A percentile compares a stretch with the other conserved stretches of the same genome.
phyloP scores from a whole-genome alignment of 148 eudicot genomes.

The Mesembryanthemum crystallinum region DNA sequence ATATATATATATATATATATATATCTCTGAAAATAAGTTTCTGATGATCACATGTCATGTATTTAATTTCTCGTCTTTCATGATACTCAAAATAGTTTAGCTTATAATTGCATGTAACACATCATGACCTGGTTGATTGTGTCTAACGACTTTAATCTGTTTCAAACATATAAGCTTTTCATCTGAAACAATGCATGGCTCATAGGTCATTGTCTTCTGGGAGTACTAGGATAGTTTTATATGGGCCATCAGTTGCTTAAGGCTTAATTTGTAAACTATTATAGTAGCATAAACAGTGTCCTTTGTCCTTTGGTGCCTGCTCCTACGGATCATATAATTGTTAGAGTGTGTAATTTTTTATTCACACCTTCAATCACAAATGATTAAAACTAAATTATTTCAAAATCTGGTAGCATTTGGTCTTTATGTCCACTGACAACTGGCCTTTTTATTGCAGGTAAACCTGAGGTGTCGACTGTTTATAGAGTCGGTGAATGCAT shows the following conservation, averaged over 20 bases:
- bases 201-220: background rate
- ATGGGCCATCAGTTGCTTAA: too few relatives aligned
- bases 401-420: background rate
- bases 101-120: background rate
- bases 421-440: conserved; percentile 9
- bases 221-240: too few relatives aligned
- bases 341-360: background rate
- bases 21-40: too few relatives aligned
- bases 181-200: background rate
- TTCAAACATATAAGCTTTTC: background rate
- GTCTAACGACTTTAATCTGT: background rate
- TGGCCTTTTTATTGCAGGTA: conserved; percentile 47
- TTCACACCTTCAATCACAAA: background rate
- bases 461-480: conserved; percentile 57
- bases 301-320: background rate
- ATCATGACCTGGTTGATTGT: background rate
- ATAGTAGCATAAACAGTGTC: conserved; percentile 1
- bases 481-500: conserved; percentile 89
- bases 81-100: background rate
- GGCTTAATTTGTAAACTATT: background rate
- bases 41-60: background rate
- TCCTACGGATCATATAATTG: background rate
- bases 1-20: background rate
- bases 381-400: background rate
- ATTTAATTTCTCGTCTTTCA: background rate